A percentile compares a stretch with the other conserved stretches of the same genome.
These are phyloP conservation scores for Davidsoniella neocaledoniae DNA, from an alignment of 2,329 filamentous ascomycete genomes.

Conservation along the genomic window DNA sequence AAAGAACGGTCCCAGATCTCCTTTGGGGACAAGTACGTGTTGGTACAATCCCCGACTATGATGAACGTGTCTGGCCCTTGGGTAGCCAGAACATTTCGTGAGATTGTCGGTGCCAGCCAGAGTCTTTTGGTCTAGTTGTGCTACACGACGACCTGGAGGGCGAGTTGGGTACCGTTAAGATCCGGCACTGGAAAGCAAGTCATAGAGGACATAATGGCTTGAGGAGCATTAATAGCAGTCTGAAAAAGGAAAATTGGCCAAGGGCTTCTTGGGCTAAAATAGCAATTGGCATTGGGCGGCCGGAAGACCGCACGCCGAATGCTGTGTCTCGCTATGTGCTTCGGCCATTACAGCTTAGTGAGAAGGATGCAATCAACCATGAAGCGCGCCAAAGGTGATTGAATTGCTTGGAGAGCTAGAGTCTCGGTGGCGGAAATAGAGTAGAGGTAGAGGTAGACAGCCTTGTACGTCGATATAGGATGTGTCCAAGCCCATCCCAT, in stretches of 20 bases:
- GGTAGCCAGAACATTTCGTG: constrained; percentile 47
- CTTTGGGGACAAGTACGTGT: constrained; percentile 36
- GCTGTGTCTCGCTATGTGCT: constrained; percentile 68
- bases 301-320: constrained; percentile 45
- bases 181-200: constrained; percentile 46
- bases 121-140: constrained; percentile 44
- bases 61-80: constrained; percentile 79
- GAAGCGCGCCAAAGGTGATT: constrained; percentile 34
- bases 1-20: constrained; percentile 35
- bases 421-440: constrained; percentile 20
- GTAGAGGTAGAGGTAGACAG: not conserved
- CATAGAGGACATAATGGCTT: constrained; percentile 59
- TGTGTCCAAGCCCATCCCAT: not conserved
- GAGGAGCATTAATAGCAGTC: constrained; percentile 41
- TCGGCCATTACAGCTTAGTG: constrained; percentile 39
- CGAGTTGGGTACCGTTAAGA: constrained; percentile 47
- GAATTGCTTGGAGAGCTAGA: constrained; percentile 31
- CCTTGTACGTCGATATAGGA: not conserved
- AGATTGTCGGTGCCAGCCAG: constrained; percentile 26
- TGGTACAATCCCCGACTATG: constrained; percentile 56
- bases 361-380: constrained; percentile 34
- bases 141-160: constrained; percentile 81
- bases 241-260: constrained; percentile 28
- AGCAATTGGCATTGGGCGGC: constrained; percentile 76
- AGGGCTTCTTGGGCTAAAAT: constrained; percentile 39